Evolutionary conservation across 257 asterid genomes (phyloP).

Genomic region (Oldenlandia corymbosa): DNA sequence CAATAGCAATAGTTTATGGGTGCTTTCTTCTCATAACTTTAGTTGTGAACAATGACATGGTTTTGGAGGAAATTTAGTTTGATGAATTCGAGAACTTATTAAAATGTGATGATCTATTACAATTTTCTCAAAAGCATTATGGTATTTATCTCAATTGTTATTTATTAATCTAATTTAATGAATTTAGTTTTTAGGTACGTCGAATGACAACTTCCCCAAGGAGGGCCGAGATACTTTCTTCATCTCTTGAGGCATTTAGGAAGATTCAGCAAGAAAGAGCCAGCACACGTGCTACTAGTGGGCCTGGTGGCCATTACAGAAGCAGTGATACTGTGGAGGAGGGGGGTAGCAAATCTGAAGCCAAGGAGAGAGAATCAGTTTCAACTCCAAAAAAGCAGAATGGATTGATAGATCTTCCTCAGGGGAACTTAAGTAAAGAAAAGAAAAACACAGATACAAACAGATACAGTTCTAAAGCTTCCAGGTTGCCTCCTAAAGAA

Average conservation of each 20-base stretch:
- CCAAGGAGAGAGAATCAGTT: slow-evolving; percentile 33
- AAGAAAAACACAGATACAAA: slow-evolving; percentile 40
- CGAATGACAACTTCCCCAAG: slow-evolving; percentile 99
- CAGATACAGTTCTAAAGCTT: slow-evolving; percentile 40
- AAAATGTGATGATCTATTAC: background rate
- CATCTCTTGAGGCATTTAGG: slow-evolving; percentile 96
- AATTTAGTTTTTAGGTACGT: slow-evolving; percentile 63
- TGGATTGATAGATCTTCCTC: slow-evolving; percentile 39
- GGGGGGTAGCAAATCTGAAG: slow-evolving; percentile 29
- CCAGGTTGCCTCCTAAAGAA: slow-evolving; percentile 47
- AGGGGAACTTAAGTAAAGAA: slow-evolving; percentile 40
- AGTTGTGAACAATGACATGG: background rate
- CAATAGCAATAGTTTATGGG: background rate
- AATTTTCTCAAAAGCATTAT: background rate
- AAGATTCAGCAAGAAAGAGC: slow-evolving; percentile 84
- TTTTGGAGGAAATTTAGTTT: background rate
- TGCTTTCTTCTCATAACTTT: background rate
- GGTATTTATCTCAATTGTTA: slow-evolving; percentile 2
- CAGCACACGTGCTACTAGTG: slow-evolving; percentile 32
- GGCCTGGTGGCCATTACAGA: slow-evolving; percentile 12
- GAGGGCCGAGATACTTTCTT: slow-evolving; percentile 93
- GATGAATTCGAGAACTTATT: background rate
- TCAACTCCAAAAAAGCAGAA: slow-evolving; percentile 34
- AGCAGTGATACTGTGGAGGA: slow-evolving; percentile 32
- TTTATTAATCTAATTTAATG: slow-evolving; percentile 12